phyloP scores from a whole-genome alignment of 768 basidiomycete genomes.

The Candolleomyces aberdarensis region DNA sequence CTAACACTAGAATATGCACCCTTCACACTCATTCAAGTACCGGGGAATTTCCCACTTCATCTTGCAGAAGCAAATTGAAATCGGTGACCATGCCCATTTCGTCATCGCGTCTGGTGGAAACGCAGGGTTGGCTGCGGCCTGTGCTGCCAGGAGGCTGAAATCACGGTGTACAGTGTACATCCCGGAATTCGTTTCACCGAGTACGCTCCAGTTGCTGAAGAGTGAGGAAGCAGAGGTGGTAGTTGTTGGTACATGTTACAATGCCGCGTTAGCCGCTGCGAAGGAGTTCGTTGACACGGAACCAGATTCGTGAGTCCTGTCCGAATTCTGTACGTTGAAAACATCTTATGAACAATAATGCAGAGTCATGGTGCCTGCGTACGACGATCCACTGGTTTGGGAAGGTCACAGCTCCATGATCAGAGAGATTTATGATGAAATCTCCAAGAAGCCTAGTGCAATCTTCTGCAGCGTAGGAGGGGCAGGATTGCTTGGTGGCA shows the following conservation, averaged over 20 bases:
- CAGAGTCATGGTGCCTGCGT: conserved; percentile 69
- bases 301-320: conserved; percentile 47
- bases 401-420: conserved; percentile 78
- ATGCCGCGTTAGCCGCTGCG: conserved; percentile 55
- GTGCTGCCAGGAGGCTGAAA: conserved; percentile 51
- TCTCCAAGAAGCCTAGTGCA: conserved; percentile 57
- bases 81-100: conserved; percentile 56
- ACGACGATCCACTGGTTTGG: conserved; percentile 69
- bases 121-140: conserved; percentile 71
- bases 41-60: conserved; percentile 66
- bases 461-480: conserved; percentile 81
- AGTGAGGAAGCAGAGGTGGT: conserved; percentile 55
- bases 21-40: conserved; percentile 74
- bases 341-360: conserved; percentile 2
- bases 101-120: conserved; percentile 79
- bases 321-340: background rate
- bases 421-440: conserved; percentile 54
- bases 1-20: conserved; percentile 59
- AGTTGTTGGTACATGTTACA: conserved; percentile 56
- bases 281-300: conserved; percentile 40
- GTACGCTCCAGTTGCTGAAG: conserved; percentile 48
- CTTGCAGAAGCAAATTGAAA: conserved; percentile 43
- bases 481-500: conserved; percentile 66
- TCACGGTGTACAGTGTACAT: conserved; percentile 68
- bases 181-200: conserved; percentile 48